Evolutionary conservation across 805 yeast genomes (phyloP), one percentile per base, ranked within the genome.

Genomic region (Yarrowia deformans): DNA sequence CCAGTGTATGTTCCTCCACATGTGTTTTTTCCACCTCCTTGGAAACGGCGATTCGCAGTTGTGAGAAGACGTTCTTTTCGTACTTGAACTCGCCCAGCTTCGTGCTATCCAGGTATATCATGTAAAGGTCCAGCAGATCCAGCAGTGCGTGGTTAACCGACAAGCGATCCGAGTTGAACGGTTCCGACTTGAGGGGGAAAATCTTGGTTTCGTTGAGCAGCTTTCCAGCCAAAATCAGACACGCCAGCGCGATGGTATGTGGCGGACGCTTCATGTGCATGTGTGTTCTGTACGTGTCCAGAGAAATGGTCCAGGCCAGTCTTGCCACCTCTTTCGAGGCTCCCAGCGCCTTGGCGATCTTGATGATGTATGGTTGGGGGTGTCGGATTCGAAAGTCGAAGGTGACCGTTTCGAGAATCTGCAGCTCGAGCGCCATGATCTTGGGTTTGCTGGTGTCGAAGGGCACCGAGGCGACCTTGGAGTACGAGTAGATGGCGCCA

Each of bases 371-470:
- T 72, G 85, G 87, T 76, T 91, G 97, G 35, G 87, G 83, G 63
- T 85, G 86, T 66, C 87, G 86, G 52, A 85, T 83, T 72, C 96
- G 83, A 74, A 91, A 91, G 77, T 93, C 97, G 75, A 93, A 93
- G 29, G 89, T 86, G 72, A 90, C 84, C 0, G 90, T 83, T 74
- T 93, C 97, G 72, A 93, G 80, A 63, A 93, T 81, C 74, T 86
- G 88, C 72, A 88, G 87, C 76, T 93, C 97, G 45, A 89, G 73
- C 18, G 81, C 80, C 73, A 91, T 78, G 1, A 90, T 80, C 48
- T 83, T 81, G 72, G 83, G 85, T 18, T 63, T 63, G 48, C 23
- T 23, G 8, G 46, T 12, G 12, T 63, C 68, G 19, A 63, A 63
- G 9, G 56, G 29, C 23, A 37, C 40, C 5, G 48, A 6, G 23